Evolutionary conservation across 2,329 filamentous ascomycete genomes (phyloP).

Genomic region (Ceratocystis destructans): DNA sequence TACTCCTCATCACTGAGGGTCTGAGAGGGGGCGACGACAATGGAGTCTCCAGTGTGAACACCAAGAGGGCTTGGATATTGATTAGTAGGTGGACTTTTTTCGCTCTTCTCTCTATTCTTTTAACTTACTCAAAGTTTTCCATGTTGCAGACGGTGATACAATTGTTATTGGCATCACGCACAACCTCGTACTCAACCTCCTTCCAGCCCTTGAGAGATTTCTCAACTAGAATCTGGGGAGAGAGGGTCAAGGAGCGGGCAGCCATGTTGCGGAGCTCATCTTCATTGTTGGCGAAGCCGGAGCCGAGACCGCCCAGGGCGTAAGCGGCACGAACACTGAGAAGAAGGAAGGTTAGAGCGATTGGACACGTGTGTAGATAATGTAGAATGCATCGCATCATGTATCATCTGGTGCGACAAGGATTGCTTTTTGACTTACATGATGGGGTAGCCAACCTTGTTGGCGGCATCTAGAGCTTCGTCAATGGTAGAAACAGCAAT

Average conservation of each 20-base stretch:
- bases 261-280: conserved; percentile 91
- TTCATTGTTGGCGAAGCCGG: conserved; percentile 85
- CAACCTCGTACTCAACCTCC: conserved; percentile 96
- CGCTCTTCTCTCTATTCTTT: conserved; percentile 36
- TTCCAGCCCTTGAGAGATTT: conserved; percentile 99
- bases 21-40: conserved; percentile 93
- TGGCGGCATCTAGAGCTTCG: conserved; percentile 77
- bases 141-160: conserved; percentile 87
- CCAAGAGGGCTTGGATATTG: conserved; percentile 72
- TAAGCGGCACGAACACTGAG: conserved; percentile 73
- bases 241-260: conserved; percentile 80
- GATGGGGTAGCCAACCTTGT: conserved; percentile 84
- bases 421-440: conserved; percentile 35
- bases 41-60: conserved; percentile 96
- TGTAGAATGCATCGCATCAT: not conserved
- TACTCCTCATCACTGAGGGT: conserved; percentile 97
- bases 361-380: no score
- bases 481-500: conserved; percentile 86
- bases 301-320: conserved; percentile 87
- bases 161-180: conserved; percentile 93
- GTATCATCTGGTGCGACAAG: not conserved
- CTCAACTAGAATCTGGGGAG: conserved; percentile 93
- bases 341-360: not conserved
- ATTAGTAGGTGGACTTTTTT: conserved; percentile 36
- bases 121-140: conserved; percentile 20